Percentiles rank a stretch among this genome's conserved stretches.
Conservation (phyloP, 2,329 filamentous ascomycete genomes). For the Helminthosporium solani region DNA sequence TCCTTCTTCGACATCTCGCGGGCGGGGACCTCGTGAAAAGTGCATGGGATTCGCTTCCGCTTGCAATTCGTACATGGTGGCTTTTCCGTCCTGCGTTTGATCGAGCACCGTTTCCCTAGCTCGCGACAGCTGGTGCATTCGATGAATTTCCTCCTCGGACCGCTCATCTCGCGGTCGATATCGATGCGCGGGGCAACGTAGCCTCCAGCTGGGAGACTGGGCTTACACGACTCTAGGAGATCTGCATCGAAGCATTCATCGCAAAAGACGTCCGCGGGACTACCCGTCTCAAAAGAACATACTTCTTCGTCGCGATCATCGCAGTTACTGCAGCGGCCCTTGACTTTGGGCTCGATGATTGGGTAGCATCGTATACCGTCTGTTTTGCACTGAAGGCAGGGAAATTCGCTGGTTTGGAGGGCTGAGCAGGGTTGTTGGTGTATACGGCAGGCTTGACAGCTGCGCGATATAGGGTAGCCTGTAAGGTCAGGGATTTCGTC, state of each 20-base stretch:
- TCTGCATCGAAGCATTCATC: constrained; percentile 5
- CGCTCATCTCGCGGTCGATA: constrained; percentile 23
- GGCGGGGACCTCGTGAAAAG: constrained; percentile 19
- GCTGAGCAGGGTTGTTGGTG: constrained; percentile 24
- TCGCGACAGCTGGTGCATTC: constrained; percentile 33
- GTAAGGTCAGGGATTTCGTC: constrained; percentile 28
- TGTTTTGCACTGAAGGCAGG: constrained; percentile 23
- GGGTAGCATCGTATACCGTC: constrained; percentile 34
- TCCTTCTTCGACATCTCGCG: constrained; percentile 1
- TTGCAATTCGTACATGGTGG: constrained; percentile 39
- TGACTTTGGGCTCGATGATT: constrained; percentile 31
- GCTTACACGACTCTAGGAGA: background rate
- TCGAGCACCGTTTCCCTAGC: constrained; percentile 32
- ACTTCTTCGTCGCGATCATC: constrained; percentile 4
- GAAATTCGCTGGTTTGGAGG: constrained; percentile 31
- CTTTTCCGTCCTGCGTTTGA: constrained; percentile 28
- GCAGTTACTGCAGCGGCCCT: constrained; percentile 38
- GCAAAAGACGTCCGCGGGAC: constrained; percentile 8
- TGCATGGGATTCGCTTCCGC: constrained; percentile 28
- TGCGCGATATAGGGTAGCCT: constrained; percentile 36
- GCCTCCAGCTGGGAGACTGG: background rate
- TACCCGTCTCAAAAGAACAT: constrained; percentile 25
- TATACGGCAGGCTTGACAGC: constrained; percentile 38
- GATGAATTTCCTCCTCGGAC: constrained; percentile 15
- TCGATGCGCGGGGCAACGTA: constrained; percentile 13